phyloP scores from a whole-genome alignment of 2,329 filamentous ascomycete species.

The Diaporthe ilicicola region DNA sequence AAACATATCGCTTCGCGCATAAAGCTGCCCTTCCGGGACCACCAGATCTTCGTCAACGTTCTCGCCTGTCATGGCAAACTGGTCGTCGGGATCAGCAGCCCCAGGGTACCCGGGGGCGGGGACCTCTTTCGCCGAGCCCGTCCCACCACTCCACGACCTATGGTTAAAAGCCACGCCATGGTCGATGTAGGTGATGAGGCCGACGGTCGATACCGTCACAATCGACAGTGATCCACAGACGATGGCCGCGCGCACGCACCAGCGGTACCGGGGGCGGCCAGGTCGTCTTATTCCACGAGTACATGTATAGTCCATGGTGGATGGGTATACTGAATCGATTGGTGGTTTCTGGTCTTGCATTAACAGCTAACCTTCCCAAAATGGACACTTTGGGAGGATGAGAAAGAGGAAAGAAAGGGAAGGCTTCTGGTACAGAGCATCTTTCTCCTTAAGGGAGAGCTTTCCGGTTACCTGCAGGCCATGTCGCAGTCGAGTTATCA shows the following conservation, averaged over 20 bases:
- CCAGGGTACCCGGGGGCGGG: background rate
- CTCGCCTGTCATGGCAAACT: background rate
- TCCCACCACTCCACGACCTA: background rate
- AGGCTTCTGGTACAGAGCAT: background rate
- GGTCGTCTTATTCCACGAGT: background rate
- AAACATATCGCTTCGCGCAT: background rate
- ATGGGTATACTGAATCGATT: too few relatives aligned
- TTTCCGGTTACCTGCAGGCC: too few relatives aligned
- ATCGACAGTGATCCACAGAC: background rate
- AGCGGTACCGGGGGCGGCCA: background rate
- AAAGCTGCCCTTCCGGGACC: background rate
- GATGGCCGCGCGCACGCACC: background rate
- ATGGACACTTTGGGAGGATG: background rate
- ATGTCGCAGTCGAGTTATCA: background rate
- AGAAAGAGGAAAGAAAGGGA: background rate
- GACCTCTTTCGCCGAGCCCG: background rate
- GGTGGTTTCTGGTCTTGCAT: background rate
- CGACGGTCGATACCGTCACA: background rate
- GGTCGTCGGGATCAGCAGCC: background rate
- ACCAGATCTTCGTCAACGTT: background rate
- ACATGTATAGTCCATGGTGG: background rate
- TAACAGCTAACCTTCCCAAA: background rate
- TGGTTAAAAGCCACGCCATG: too few relatives aligned
- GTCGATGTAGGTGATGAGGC: background rate
- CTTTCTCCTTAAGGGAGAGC: background rate